Base-by-base conservation (phyloP, 78 protist genomes). In the Pigoraptor vietnamica region DNA sequence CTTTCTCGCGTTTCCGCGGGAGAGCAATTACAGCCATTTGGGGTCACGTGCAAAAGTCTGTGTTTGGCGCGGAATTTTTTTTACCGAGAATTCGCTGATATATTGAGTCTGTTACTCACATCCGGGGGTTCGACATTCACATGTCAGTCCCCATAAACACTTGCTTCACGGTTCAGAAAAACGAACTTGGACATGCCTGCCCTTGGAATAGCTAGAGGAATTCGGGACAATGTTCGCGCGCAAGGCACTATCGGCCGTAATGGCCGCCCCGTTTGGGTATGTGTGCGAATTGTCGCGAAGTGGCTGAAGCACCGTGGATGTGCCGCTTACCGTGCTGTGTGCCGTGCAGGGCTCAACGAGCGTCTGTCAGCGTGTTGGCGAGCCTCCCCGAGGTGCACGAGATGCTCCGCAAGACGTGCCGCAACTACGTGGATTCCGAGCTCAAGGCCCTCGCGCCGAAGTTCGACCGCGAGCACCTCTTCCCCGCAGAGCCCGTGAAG, bases 351-450 rank as follows among this genome's bases (percentile, higher is more conserved):
- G 14, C 67, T 6, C 67, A 48, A 14, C 67, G 67, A 48, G 67
- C 67, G 67, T 48, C 67, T 6, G 6, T 79, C 10, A 25, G 35
- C 88, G 88, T 14, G 39, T 1, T 83, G n/a, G 88, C 25, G 23
- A 19, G 23, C 1, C 88, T 83, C 34, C 38, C 88, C 88, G 88
- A 83, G 6, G 23, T 1, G 23, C 93, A 86, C 89, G 35, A 91
- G 90, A 23, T n/a, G 93, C 83, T 96, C 67, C 92, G 83, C 0
- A 10, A 91, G 40, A 92, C 37, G 90, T 92, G 93, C 84, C 92
- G 93, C 82, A 38, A 79, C 38, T 94, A 92, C 55, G 97, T 94
- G 34, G 93, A 92, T n/a, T 23, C 0, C 9, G 92, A 92, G n/a
- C 87, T 96, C 32, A 39, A 10, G 36, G 95, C 96, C 32, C 37